These are phyloP conservation scores for Xylaria bambusicola DNA, from an alignment of 495 filamentous ascomycete genomes.

Conservation along the genomic window DNA sequence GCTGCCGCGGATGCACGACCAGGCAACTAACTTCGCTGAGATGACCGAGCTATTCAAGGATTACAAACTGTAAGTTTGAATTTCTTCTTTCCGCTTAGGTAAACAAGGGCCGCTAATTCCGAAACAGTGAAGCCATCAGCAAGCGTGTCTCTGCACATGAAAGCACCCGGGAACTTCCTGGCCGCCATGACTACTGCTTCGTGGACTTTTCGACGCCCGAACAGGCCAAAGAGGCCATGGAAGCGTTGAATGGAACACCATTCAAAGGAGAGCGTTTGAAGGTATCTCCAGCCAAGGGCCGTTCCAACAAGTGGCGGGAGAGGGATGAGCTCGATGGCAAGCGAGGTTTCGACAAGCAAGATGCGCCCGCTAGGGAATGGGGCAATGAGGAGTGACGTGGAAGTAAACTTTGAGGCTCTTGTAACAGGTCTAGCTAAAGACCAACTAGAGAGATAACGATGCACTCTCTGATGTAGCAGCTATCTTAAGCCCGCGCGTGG, in stretches of 20 bases:
- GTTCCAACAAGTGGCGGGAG: constrained; percentile 27
- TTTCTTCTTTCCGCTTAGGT: constrained; percentile 5
- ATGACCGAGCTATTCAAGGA: constrained; percentile 61
- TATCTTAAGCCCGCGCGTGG: too few species aligned
- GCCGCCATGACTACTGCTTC: constrained; percentile 68
- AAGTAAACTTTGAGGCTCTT: not conserved
- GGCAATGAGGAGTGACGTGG: not conserved
- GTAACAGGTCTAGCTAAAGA: not conserved
- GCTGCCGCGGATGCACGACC: constrained; percentile 59
- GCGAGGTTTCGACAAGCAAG: constrained; percentile 2
- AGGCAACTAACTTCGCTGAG: constrained; percentile 53
- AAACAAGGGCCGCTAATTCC: constrained; percentile 20
- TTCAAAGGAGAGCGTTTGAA: constrained; percentile 25
- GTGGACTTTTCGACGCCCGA: constrained; percentile 61
- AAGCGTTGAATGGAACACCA: constrained; percentile 30
- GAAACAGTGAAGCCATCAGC: constrained; percentile 55
- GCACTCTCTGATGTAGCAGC: not conserved
- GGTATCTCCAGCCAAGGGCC: constrained; percentile 25
- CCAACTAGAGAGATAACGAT: not conserved
- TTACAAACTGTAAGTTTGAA: constrained; percentile 49
- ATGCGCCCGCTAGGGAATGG: constrained; percentile 5
- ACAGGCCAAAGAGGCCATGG: constrained; percentile 52
- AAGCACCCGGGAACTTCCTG: constrained; percentile 51
- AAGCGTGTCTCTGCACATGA: constrained; percentile 64
- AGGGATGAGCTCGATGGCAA: constrained; percentile 20